Evolutionary conservation across 2,329 filamentous ascomycete species (phyloP).

Genomic region (Cercospora citrullina): DNA sequence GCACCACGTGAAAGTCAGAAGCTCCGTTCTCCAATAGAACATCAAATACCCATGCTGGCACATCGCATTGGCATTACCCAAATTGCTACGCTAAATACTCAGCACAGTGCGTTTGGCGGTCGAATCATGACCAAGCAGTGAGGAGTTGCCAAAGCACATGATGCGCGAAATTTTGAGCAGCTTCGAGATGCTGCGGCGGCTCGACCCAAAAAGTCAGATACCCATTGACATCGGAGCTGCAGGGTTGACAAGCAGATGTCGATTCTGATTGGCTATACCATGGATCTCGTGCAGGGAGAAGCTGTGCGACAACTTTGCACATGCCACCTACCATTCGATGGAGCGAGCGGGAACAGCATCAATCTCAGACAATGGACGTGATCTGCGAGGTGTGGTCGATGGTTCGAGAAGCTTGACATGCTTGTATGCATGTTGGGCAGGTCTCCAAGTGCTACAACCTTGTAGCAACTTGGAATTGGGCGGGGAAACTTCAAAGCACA

Average conservation of each 20-base stretch:
- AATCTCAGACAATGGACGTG: not conserved
- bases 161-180: not conserved
- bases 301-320: not conserved
- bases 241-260: not conserved
- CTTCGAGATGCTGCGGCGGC: not conserved
- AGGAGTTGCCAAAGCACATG: slow-evolving; percentile 5
- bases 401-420: slow-evolving; percentile 4
- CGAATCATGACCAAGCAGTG: not conserved
- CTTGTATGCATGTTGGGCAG: not conserved
- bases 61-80: not conserved
- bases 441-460: not conserved
- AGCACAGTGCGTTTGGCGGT: not conserved
- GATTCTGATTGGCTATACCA: not conserved
- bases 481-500: not conserved
- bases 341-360: not conserved
- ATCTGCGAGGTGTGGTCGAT: slow-evolving; percentile 1
- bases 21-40: not conserved
- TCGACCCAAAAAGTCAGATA: not conserved
- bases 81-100: not conserved
- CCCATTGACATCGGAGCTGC: slow-evolving; percentile 3
- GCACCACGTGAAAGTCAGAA: slow-evolving; percentile 1
- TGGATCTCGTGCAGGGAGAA: not conserved
- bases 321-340: not conserved
- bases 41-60: not conserved
- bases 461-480: not conserved